Percentiles rank a stretch among this genome's conserved stretches.
phyloP scores from a whole-genome alignment of 2,329 filamentous ascomycete genomes.

The Aspergillus fumigatus region DNA sequence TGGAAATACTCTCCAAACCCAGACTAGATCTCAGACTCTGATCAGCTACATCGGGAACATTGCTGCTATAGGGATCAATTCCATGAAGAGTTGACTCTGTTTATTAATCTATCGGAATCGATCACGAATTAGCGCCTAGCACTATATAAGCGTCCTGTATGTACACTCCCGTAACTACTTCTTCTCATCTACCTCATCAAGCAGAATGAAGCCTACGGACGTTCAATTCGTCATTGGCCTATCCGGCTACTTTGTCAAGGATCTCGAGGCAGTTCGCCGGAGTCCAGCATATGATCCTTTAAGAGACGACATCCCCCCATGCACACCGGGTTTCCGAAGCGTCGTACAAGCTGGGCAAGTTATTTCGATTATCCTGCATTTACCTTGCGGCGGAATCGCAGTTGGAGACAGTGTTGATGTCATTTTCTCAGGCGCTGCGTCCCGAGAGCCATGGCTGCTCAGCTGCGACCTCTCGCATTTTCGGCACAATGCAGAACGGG shows the following conservation, averaged over 20 bases:
- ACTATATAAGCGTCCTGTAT: no score
- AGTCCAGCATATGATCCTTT: slow-evolving; percentile 14
- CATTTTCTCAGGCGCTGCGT: slow-evolving; percentile 17
- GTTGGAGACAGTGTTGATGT: slow-evolving; percentile 17
- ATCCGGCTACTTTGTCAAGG: slow-evolving; percentile 18
- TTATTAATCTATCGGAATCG: no score
- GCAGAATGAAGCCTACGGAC: neutral
- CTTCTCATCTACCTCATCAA: no score
- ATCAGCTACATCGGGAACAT: no score
- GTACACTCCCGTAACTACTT: no score
- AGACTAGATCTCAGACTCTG: no score
- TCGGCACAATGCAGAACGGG: no score
- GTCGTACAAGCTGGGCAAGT: slow-evolving; percentile 13
- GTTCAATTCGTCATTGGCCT: slow-evolving; percentile 14
- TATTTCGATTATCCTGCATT: slow-evolving; percentile 13
- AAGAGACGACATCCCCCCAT: slow-evolving; percentile 6
- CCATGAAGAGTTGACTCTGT: no score
- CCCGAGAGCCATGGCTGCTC: slow-evolving; percentile 13
- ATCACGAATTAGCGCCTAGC: no score
- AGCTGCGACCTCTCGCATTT: slow-evolving; percentile 12
- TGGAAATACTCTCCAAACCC: no score
- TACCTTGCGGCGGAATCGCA: slow-evolving; percentile 9
- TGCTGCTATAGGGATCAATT: no score
- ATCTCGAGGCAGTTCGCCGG: slow-evolving; percentile 14
- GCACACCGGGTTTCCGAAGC: slow-evolving; percentile 13